A percentile compares a stretch with the other conserved stretches of the same genome.
phyloP scores from a whole-genome alignment of 495 filamentous ascomycete species.

The Penicillium turbatum region DNA sequence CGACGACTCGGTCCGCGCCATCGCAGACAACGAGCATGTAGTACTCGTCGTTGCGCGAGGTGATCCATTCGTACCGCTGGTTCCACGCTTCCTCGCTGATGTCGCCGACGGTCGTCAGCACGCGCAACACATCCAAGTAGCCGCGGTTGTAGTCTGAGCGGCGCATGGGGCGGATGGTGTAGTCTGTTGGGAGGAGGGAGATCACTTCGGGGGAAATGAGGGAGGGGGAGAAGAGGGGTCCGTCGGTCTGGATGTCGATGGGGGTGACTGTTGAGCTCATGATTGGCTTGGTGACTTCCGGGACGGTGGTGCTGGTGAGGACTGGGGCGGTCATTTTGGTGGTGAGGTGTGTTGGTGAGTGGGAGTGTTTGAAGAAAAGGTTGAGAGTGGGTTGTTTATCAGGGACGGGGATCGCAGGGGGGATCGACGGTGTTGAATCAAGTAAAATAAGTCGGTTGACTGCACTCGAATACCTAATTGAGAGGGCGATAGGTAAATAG shows the following conservation, averaged over 20 bases:
- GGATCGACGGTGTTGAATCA: slow-evolving; percentile 12
- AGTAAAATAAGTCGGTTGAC: not conserved
- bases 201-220: slow-evolving; percentile 75
- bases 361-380: not conserved
- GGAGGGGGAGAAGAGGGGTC: slow-evolving; percentile 67
- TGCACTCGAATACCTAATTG: not conserved
- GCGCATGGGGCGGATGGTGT: slow-evolving; percentile 76
- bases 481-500: not conserved
- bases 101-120: slow-evolving; percentile 90
- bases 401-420: slow-evolving; percentile 11
- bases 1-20: slow-evolving; percentile 65
- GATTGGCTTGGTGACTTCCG: slow-evolving; percentile 17
- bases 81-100: slow-evolving; percentile 71
- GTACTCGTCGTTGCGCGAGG: slow-evolving; percentile 71
- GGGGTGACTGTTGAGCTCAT: slow-evolving; percentile 40
- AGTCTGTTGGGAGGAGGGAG: slow-evolving; percentile 68
- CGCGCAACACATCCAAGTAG: slow-evolving; percentile 86
- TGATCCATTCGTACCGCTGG: slow-evolving; percentile 81
- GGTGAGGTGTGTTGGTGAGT: not conserved
- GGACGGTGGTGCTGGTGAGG: slow-evolving; percentile 11
- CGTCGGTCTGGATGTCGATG: slow-evolving; percentile 36
- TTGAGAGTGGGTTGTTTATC: slow-evolving; percentile 1
- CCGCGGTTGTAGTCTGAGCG: slow-evolving; percentile 67
- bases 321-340: slow-evolving; percentile 17
- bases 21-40: slow-evolving; percentile 82